Base-by-base conservation (phyloP, 2,329 filamentous ascomycete species). In the Zasmidium angulare region DNA sequence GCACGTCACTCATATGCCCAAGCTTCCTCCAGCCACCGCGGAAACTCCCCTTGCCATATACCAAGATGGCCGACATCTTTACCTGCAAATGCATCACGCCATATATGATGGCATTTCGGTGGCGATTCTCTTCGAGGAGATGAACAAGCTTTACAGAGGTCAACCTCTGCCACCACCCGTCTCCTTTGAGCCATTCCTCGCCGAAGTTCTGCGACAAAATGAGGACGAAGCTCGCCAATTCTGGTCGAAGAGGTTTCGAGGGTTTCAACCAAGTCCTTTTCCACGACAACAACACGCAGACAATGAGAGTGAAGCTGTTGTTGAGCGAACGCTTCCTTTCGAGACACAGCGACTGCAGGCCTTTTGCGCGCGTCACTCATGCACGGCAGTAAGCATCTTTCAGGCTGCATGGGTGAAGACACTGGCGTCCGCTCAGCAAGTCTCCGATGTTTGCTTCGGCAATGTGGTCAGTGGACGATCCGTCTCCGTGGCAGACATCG, bases 101-200 rank as follows among this genome's bases (percentile, higher is more conserved):
- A 78, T 96, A 0, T 96, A 96, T 67, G 93, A 97, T 74, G 93
- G 89, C 0, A 86, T 89, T 36, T 91, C 91, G 0, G 88, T 96
- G 68, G 78, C 81, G 0, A 79, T 81, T 9, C 78, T 97, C 0
- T 81, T 93, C 22, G 74, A 83, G 0, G 92, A 96, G 68, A 77
- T 96, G 1, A 86, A 95, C 67, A 71, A 78, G 1, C 63, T 84
- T 2, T 85, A 87, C 31, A 61, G 72, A 0, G 81, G 79, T 0
- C 54, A 74, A 0, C 7, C 66, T 0, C 75, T 95, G 0, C 74
- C 77, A 0, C 62, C 77, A 0, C 71, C 84, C 0, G 75, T 85
- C 0, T 71, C 82, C 0, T 91, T 91, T 63, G 81, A 82, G 14
- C 70, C 77, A 0, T 95, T 95, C 69, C 75, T 96, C 22, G 72